These are phyloP conservation scores for Yamadazyma tumulicola DNA, from an alignment of 805 yeast species.

Conservation along the genomic window DNA sequence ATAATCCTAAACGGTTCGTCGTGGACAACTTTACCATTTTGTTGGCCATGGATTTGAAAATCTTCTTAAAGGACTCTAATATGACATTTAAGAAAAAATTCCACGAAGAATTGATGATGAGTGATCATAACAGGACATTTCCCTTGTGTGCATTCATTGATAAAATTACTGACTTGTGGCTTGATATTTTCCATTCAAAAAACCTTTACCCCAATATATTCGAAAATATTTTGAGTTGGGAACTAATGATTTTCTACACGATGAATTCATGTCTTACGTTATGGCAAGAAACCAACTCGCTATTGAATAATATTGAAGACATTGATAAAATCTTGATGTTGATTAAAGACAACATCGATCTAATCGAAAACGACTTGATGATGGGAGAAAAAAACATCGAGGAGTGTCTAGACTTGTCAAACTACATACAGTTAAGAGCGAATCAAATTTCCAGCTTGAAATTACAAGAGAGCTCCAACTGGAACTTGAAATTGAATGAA, in stretches of 20 bases:
- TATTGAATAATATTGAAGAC: slow-evolving; percentile 41
- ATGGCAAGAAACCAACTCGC: slow-evolving; percentile 64
- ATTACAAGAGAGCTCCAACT: slow-evolving; percentile 29
- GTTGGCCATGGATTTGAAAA: slow-evolving; percentile 50
- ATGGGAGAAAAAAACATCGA: slow-evolving; percentile 30
- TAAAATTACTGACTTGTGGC: slow-evolving; percentile 34
- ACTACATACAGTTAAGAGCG: slow-evolving; percentile 43
- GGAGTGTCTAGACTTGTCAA: slow-evolving; percentile 43
- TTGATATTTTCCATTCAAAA: slow-evolving; percentile 26
- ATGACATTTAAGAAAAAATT: slow-evolving; percentile 58
- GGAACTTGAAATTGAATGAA: slow-evolving; percentile 44
- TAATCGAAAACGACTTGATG: slow-evolving; percentile 21
- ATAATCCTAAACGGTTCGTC: slow-evolving; percentile 41
- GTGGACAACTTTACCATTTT: slow-evolving; percentile 45
- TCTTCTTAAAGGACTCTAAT: slow-evolving; percentile 54
- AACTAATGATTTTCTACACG: slow-evolving; percentile 50
- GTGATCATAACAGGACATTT: slow-evolving; percentile 46
- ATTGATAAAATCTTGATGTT: slow-evolving; percentile 47
- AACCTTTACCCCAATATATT: slow-evolving; percentile 35
- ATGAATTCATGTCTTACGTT: slow-evolving; percentile 56
- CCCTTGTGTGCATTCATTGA: slow-evolving; percentile 44
- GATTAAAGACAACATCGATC: slow-evolving; percentile 29
- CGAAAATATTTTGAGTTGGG: slow-evolving; percentile 46
- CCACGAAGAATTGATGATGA: slow-evolving; percentile 64
- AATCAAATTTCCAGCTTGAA: slow-evolving; percentile 49